These are phyloP conservation scores for Pythium volutum DNA, from an alignment of 352 stramenopile genomes.

Conservation along the genomic window DNA sequence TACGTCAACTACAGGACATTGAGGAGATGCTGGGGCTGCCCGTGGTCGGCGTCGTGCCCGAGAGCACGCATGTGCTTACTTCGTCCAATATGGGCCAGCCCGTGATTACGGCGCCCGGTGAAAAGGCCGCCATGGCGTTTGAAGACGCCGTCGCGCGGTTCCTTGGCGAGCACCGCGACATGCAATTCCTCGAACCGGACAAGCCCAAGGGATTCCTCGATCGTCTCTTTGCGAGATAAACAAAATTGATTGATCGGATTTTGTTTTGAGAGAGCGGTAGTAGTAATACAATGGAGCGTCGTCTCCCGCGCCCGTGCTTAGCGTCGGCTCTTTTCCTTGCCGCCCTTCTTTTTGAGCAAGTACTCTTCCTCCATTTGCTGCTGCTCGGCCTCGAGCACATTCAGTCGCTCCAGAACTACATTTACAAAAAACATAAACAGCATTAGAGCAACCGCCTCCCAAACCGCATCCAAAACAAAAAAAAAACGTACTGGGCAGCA, in stretches of 20 bases:
- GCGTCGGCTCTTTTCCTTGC: slow-evolving; percentile 71
- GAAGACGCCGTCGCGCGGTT: slow-evolving; percentile 90
- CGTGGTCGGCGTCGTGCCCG: slow-evolving; percentile 89
- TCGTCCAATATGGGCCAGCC: slow-evolving; percentile 93
- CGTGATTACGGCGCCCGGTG: slow-evolving; percentile 76
- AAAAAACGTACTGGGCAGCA: slow-evolving; percentile 54
- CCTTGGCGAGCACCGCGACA: slow-evolving; percentile 81
- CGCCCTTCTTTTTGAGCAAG: slow-evolving; percentile 71
- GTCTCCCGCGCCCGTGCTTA: slow-evolving; percentile 1
- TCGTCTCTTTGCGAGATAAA: slow-evolving; percentile 59
- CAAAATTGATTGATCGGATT: neutral
- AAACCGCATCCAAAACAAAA: neutral
- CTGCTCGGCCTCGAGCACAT: slow-evolving; percentile 76
- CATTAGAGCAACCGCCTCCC: neutral
- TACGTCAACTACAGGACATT: slow-evolving; percentile 57
- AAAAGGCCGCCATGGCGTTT: slow-evolving; percentile 80
- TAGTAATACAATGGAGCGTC: neutral
- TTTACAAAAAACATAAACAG: neutral
- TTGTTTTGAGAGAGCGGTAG: neutral
- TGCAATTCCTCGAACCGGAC: slow-evolving; percentile 86
- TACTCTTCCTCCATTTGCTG: slow-evolving; percentile 76
- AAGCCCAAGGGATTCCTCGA: slow-evolving; percentile 78
- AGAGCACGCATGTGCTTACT: slow-evolving; percentile 88
- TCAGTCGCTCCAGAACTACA: slow-evolving; percentile 73
- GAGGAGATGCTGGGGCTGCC: slow-evolving; percentile 91